Evolutionary conservation across 352 stramenopile genomes (phyloP), one percentile per base, ranked within the genome.

Genomic region (Pythium folliculosum): DNA sequence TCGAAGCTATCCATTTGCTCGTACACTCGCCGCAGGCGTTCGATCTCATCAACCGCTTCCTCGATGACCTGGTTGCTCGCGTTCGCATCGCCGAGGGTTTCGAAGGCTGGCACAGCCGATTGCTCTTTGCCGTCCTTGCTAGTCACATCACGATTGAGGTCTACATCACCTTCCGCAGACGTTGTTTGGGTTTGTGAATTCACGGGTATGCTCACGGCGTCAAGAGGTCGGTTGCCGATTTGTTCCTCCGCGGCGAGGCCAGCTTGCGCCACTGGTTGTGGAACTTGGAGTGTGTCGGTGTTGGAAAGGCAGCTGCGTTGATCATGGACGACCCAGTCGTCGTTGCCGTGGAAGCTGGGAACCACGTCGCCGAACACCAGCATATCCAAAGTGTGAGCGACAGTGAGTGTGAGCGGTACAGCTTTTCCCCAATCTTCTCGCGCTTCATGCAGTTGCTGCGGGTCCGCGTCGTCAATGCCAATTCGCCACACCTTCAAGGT

Each of bases 401-500:
- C 67, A 4, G 77, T 80, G 32, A 89, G 69, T 1, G 70, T 70
- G 50, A 70, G 80, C n/a, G 72, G 69, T 13, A 83, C 73, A 10
- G 73, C 70, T 1, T 65, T 23, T 12, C 82, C 58, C 80, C 78
- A 91, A 4, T 76, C 37, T 0, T 43, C n/a, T 10, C 75, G 71
- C 16, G 75, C 16, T 0, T 44, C 13, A 1, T 72, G 59, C 3
- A 63, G 23, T 9, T 9, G 12, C 27, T 40, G 9, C 8, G 32
- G 9, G 23, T 53, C 27, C 17, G 49, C 1, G 6, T 59, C 53
- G 3, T 60, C 35, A 17, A 13, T 14, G 4, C 60, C 51, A 13
- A 88, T 43, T 45, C 74, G 32, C 80, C 82, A 91, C 22, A 88
- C 5, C 56, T 91, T 84, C 23, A 91, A 23, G 7, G 65, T 54